Evolutionary conservation across 495 filamentous ascomycete genomes (phyloP).

Genomic region (Penicillium angulare): DNA sequence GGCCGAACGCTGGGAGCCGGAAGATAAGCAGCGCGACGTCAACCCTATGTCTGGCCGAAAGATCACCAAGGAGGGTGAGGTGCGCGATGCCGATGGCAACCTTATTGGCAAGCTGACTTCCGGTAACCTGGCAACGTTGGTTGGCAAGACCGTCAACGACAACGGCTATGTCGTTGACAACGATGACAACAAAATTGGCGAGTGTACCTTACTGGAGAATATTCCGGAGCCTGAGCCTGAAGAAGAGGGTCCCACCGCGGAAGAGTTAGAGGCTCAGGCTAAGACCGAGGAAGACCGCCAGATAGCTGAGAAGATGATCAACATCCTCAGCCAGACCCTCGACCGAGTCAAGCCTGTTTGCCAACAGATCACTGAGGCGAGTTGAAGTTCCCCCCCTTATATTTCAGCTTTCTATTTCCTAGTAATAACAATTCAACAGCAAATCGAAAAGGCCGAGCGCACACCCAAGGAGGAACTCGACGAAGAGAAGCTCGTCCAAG

Average conservation of each 20-base stretch:
- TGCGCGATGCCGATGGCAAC: conserved; percentile 77
- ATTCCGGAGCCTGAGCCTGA: conserved; percentile 49
- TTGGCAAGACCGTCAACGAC: conserved; percentile 80
- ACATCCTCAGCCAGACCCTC: conserved; percentile 72
- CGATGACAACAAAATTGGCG: conserved; percentile 77
- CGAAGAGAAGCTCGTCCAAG: conserved; percentile 81
- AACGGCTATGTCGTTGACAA: conserved; percentile 82
- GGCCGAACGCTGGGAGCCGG: conserved; percentile 79
- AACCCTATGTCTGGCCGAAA: conserved; percentile 73
- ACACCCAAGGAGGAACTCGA: conserved; percentile 87
- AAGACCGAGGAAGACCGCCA: conserved; percentile 66
- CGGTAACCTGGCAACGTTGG: conserved; percentile 65
- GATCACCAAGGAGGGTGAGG: conserved; percentile 80
- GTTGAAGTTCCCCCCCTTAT: conserved; percentile 5
- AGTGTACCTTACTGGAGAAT: conserved; percentile 76
- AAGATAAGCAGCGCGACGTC: conserved; percentile 63
- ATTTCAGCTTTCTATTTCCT: conserved; percentile 13
- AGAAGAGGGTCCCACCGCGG: conserved; percentile 36
- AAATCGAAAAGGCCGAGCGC: conserved; percentile 75
- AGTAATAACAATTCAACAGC: too few species aligned
- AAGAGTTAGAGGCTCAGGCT: conserved; percentile 53
- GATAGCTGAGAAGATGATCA: conserved; percentile 74
- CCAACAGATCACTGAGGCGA: conserved; percentile 82
- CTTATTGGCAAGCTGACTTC: conserved; percentile 75
- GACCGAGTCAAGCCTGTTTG: conserved; percentile 82